phyloP scores from a whole-genome alignment of 192 early-diverging fungal genomes.

The Paraglomus brasilianum region DNA sequence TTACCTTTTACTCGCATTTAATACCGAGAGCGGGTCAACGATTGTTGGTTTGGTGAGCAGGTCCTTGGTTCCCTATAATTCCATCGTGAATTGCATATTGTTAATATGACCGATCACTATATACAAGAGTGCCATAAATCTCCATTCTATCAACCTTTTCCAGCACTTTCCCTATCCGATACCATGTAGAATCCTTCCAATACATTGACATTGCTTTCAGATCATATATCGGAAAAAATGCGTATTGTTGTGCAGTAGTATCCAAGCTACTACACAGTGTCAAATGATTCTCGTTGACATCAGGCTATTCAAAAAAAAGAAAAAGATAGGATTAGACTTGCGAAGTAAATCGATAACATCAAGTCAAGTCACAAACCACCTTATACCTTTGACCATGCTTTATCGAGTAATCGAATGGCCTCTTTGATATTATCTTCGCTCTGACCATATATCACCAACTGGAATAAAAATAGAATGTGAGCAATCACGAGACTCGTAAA shows the following conservation, averaged over 20 bases:
- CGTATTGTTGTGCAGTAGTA: neutral
- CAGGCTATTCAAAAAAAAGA: conserved; percentile 1
- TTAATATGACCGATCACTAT: neutral
- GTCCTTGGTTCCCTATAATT: neutral
- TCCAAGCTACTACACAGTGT: neutral
- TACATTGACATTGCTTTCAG: neutral
- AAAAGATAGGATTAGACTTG: neutral
- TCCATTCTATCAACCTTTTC: neutral
- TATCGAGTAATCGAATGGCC: conserved; percentile 1
- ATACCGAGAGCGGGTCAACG: neutral
- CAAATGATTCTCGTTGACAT: conserved; percentile 10
- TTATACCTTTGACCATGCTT: conserved; percentile 7
- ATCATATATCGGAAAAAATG: conserved; percentile 18
- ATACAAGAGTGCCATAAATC: neutral
- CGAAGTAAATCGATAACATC: neutral
- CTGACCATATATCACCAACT: conserved; percentile 3
- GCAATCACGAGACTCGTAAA: neutral
- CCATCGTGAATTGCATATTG: neutral
- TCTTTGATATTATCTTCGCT: neutral
- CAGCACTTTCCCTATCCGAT: neutral
- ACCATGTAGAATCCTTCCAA: neutral
- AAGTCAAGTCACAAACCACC: neutral
- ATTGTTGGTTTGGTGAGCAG: neutral
- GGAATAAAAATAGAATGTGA: neutral
- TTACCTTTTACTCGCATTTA: conserved; percentile 19